phyloP scores from a whole-genome alignment of 139 green algal genomes.

The Gonium pectorale region DNA sequence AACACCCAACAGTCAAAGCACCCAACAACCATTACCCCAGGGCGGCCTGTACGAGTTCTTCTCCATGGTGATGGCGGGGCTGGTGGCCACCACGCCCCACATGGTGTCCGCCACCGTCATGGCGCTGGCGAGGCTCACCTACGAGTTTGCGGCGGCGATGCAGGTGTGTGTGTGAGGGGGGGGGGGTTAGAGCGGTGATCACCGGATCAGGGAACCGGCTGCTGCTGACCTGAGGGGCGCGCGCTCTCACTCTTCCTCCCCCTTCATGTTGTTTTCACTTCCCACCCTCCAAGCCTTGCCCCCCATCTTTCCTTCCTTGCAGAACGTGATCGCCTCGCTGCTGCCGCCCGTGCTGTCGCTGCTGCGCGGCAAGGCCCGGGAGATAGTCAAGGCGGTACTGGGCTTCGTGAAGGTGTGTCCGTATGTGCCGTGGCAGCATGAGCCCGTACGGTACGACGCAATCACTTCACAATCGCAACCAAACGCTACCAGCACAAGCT shows the following conservation, averaged over 20 bases:
- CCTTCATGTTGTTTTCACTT: no score
- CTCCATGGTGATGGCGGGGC: conserved; percentile 84
- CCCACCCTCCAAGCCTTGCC: background rate
- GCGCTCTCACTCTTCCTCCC: no score
- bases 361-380: conserved; percentile 85
- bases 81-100: conserved; percentile 70
- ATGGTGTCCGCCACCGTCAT: conserved; percentile 81
- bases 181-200: background rate
- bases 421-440: background rate
- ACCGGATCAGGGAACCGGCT: background rate
- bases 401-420: conserved; percentile 91
- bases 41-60: conserved; percentile 85
- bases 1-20: background rate
- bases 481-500: no score
- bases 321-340: conserved; percentile 67
- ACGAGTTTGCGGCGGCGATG: conserved; percentile 86
- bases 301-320: background rate
- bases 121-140: conserved; percentile 92
- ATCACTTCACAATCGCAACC: no score
- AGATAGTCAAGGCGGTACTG: conserved; percentile 94
- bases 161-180: conserved; percentile 25
- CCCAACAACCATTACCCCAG: no score
- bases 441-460: no score
- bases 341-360: conserved; percentile 90
- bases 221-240: no score